These are phyloP conservation scores for Chaetoceros muelleri DNA, from an alignment of 108 stramenopile species.

Conservation along the genomic window DNA sequence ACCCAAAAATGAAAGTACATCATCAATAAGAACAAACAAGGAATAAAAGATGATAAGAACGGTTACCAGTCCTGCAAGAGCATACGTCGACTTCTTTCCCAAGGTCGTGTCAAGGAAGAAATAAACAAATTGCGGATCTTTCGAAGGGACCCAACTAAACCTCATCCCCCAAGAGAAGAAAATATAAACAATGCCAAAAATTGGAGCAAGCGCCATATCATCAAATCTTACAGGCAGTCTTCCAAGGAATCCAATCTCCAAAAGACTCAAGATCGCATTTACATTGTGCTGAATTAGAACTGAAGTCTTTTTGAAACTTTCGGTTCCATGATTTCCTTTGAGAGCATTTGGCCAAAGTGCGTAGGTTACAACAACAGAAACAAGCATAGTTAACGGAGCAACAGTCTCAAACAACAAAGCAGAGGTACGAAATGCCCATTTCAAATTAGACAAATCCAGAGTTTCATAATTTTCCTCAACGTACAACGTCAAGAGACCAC, in stretches of 20 bases:
- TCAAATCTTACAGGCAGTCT: constrained; percentile 33
- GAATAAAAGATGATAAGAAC: constrained; percentile 29
- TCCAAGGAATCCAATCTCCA: constrained; percentile 40
- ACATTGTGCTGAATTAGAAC: constrained; percentile 46
- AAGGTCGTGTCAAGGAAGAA: constrained; percentile 58
- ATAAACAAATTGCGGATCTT: constrained; percentile 45
- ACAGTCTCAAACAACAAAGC: constrained; percentile 48
- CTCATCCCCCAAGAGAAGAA: constrained; percentile 40
- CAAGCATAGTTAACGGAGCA: constrained; percentile 50
- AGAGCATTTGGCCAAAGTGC: constrained; percentile 52
- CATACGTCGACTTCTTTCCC: constrained; percentile 32
- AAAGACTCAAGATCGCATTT: constrained; percentile 35
- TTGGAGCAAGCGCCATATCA: constrained; percentile 29
- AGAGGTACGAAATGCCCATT: constrained; percentile 39
- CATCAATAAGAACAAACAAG: constrained; percentile 17
- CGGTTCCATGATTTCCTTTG: constrained; percentile 17
- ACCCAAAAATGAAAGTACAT: background rate
- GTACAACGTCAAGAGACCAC: constrained; percentile 15
- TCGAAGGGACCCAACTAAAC: constrained; percentile 15
- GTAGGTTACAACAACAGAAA: constrained; percentile 44
- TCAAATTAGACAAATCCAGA: constrained; percentile 5
- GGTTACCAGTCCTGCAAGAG: constrained; percentile 26
- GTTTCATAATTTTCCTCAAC: constrained; percentile 14
- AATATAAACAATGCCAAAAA: constrained; percentile 38
- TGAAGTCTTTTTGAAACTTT: constrained; percentile 22